Conservation (phyloP, 2,329 filamentous ascomycete genomes). For the Xylariales sp. region DNA sequence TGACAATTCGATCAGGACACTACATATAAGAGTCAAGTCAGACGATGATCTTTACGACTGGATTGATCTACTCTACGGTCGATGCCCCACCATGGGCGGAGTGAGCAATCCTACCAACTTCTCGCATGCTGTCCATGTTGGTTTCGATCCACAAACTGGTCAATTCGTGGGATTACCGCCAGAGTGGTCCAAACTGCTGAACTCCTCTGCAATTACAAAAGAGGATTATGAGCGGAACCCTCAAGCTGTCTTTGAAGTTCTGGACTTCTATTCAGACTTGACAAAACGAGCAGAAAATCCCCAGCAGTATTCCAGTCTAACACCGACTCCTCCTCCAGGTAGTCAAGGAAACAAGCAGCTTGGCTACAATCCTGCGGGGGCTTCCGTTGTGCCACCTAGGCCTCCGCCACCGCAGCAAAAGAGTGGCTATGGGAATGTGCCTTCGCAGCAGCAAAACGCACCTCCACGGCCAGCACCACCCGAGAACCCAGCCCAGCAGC, state of each 20-base stretch:
- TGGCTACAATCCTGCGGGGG: slow-evolving; percentile 64
- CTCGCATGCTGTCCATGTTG: slow-evolving; percentile 95
- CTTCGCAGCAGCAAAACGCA: slow-evolving; percentile 52
- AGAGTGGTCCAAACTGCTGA: slow-evolving; percentile 97
- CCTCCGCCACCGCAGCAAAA: slow-evolving; percentile 68
- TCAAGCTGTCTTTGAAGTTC: slow-evolving; percentile 82
- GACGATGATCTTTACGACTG: slow-evolving; percentile 98
- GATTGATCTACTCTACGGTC: slow-evolving; percentile 98
- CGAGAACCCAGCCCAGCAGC: slow-evolving; percentile 61
- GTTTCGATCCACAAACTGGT: slow-evolving; percentile 94
- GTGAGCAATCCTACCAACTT: slow-evolving; percentile 99
- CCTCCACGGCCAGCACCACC: slow-evolving; percentile 59
- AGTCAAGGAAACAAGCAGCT: slow-evolving; percentile 71
- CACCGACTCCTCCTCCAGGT: slow-evolving; percentile 71
- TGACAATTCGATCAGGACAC: slow-evolving; percentile 82
- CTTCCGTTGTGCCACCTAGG: slow-evolving; percentile 75
- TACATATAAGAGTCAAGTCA: slow-evolving; percentile 92
- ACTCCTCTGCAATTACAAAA: slow-evolving; percentile 96
- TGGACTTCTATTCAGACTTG: slow-evolving; percentile 88
- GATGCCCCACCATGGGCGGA: slow-evolving; percentile 96
- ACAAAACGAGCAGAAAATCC: slow-evolving; percentile 80
- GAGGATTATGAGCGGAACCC: slow-evolving; percentile 99
- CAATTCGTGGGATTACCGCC: slow-evolving; percentile 94
- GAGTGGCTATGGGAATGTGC: slow-evolving; percentile 54
- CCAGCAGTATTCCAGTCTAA: slow-evolving; percentile 73